Evolutionary conservation across 1,284 basidiomycete genomes (phyloP).

Genomic region (Naganishia sp.): DNA sequence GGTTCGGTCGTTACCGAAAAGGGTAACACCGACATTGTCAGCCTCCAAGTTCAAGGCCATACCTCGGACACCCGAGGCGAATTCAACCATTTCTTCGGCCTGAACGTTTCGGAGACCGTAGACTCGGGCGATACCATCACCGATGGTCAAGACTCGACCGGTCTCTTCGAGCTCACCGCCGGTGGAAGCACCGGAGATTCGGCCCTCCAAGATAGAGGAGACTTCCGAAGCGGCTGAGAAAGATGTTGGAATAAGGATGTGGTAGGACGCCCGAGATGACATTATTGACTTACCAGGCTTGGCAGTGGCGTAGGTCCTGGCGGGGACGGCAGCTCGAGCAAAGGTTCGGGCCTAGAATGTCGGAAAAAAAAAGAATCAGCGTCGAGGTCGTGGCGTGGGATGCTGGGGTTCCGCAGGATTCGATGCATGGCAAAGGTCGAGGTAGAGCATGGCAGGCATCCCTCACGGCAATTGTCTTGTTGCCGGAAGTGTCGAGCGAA

Average conservation of each 20-base stretch:
- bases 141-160: constrained; percentile 96
- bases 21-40: constrained; percentile 99
- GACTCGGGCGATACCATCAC: constrained; percentile 99
- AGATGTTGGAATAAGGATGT: constrained; percentile 32
- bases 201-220: constrained; percentile 96
- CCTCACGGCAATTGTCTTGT: neutral
- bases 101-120: constrained; percentile 84
- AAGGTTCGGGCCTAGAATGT: constrained; percentile 44
- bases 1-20: constrained; percentile 99
- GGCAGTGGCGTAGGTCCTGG: constrained; percentile 85
- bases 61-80: constrained; percentile 96
- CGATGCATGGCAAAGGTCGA: no score
- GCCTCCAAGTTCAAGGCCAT: constrained; percentile 99
- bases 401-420: neutral
- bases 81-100: constrained; percentile 99
- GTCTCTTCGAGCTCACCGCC: constrained; percentile 97
- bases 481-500: no score
- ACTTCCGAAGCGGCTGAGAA: constrained; percentile 92
- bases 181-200: constrained; percentile 88
- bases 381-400: neutral
- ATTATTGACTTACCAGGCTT: constrained; percentile 76
- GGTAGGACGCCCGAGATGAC: constrained; percentile 7
- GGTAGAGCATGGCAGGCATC: neutral
- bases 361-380: constrained; percentile 26
- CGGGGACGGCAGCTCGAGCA: constrained; percentile 64